A percentile compares a stretch with the other conserved stretches of the same genome.
phyloP scores from a whole-genome alignment of 1,284 basidiomycete species.

The Malassezia pachydermatis region DNA sequence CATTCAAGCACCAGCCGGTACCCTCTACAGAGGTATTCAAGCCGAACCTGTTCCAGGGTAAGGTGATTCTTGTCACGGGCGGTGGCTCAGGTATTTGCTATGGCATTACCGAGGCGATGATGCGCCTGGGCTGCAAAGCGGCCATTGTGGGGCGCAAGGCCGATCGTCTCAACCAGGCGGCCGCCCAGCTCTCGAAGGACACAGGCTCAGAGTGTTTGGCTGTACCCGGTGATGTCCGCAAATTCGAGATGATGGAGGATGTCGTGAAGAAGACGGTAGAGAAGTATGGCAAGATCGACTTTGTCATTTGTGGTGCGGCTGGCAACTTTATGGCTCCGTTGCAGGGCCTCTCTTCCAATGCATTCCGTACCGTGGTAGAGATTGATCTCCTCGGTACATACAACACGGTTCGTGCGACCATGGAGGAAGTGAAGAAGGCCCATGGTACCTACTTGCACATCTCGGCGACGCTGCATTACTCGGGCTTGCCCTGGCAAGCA shows the following conservation, averaged over 20 bases:
- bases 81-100: slow-evolving; percentile 68
- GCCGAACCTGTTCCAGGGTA: slow-evolving; percentile 72
- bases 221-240: slow-evolving; percentile 70
- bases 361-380: slow-evolving; percentile 80
- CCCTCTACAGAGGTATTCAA: slow-evolving; percentile 54
- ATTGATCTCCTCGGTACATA: slow-evolving; percentile 88
- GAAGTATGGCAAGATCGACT: slow-evolving; percentile 78
- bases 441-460: slow-evolving; percentile 78
- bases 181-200: slow-evolving; percentile 60
- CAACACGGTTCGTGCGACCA: slow-evolving; percentile 61
- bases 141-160: slow-evolving; percentile 78
- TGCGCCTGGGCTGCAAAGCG: slow-evolving; percentile 73
- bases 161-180: slow-evolving; percentile 63
- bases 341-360: slow-evolving; percentile 41
- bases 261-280: slow-evolving; percentile 67
- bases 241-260: slow-evolving; percentile 61
- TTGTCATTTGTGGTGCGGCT: slow-evolving; percentile 72
- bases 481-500: slow-evolving; percentile 76
- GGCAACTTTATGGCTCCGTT: slow-evolving; percentile 48
- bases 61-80: slow-evolving; percentile 78
- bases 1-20: slow-evolving; percentile 9
- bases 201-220: slow-evolving; percentile 65
- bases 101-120: slow-evolving; percentile 61
- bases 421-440: slow-evolving; percentile 32
- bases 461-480: slow-evolving; percentile 79